These are phyloP conservation scores for Cerrena zonata DNA, from an alignment of 1,284 basidiomycete species.

Conservation along the genomic window DNA sequence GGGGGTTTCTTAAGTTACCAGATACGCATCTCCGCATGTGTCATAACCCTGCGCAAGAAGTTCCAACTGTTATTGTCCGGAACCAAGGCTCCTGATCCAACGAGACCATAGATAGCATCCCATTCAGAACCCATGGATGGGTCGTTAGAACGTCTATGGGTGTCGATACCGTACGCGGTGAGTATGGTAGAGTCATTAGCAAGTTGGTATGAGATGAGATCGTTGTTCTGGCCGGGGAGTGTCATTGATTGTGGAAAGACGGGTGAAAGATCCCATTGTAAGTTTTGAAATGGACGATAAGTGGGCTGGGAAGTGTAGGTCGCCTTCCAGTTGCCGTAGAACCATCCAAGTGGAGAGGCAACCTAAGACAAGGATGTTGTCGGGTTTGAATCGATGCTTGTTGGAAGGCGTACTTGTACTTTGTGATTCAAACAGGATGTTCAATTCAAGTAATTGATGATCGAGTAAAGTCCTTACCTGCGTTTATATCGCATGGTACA, in stretches of 20 bases:
- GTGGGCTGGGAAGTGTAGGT: neutral
- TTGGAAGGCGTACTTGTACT: slow-evolving; percentile 2
- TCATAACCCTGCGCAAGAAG: slow-evolving; percentile 6
- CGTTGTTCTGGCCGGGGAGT: slow-evolving; percentile 6
- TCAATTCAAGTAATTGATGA: too few relatives aligned
- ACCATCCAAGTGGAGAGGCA: slow-evolving; percentile 1
- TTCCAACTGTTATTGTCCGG: neutral
- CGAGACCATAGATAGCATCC: slow-evolving; percentile 1
- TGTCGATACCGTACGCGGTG: slow-evolving; percentile 3
- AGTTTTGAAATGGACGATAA: slow-evolving; percentile 1
- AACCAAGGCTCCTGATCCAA: neutral
- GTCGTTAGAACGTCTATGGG: slow-evolving; percentile 1
- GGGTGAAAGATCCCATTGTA: slow-evolving; percentile 5
- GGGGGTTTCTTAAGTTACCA: slow-evolving; percentile 1
- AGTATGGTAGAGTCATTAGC: neutral
- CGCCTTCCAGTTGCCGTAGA: slow-evolving; percentile 6
- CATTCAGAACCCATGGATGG: neutral
- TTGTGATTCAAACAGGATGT: neutral
- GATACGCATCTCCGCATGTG: neutral
- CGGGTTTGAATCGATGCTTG: neutral
- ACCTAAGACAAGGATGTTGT: neutral
- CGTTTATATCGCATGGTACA: too few relatives aligned
- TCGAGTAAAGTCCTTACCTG: too few relatives aligned
- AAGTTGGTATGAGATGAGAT: slow-evolving; percentile 3
- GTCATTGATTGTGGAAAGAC: slow-evolving; percentile 1